Evolutionary conservation across 257 asterid species (phyloP).

Genomic region (Perilla frutescens): DNA sequence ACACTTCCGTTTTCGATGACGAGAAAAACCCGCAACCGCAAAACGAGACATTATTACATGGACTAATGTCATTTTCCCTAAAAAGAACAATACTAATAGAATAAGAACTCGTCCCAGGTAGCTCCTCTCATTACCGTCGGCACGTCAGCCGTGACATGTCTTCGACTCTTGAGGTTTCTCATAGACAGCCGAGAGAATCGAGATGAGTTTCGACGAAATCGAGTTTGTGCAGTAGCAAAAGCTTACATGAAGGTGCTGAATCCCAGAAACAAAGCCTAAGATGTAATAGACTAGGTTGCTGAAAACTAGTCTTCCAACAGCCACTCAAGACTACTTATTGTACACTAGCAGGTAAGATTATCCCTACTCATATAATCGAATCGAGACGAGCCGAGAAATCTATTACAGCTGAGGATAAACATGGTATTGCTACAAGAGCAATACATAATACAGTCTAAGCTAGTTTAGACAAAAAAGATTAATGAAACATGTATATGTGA

Average conservation of each 20-base stretch:
- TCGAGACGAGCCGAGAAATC: not conserved
- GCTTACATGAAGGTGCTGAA: not conserved
- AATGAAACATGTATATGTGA: not conserved
- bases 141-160: too few species aligned
- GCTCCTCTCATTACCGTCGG: too few species aligned
- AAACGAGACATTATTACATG: too few species aligned
- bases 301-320: not conserved
- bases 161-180: too few species aligned
- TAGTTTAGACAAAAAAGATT: not conserved
- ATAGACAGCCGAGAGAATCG: too few species aligned
- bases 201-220: not conserved
- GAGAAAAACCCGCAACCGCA: too few species aligned
- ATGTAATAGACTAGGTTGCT: not conserved
- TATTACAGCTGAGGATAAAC: not conserved
- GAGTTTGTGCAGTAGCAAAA: not conserved
- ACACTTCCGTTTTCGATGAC: too few species aligned
- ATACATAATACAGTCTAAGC: not conserved
- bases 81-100: too few species aligned
- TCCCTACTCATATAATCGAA: not conserved
- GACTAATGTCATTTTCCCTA: too few species aligned
- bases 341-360: slow-evolving; percentile 9
- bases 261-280: not conserved
- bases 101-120: too few species aligned
- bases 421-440: slow-evolving; percentile 25
- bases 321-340: not conserved